Evolutionary conservation across 176 grass and related monocot species (phyloP), one percentile per base, ranked within the genome.

Genomic region (Aegilops speltoides): DNA sequence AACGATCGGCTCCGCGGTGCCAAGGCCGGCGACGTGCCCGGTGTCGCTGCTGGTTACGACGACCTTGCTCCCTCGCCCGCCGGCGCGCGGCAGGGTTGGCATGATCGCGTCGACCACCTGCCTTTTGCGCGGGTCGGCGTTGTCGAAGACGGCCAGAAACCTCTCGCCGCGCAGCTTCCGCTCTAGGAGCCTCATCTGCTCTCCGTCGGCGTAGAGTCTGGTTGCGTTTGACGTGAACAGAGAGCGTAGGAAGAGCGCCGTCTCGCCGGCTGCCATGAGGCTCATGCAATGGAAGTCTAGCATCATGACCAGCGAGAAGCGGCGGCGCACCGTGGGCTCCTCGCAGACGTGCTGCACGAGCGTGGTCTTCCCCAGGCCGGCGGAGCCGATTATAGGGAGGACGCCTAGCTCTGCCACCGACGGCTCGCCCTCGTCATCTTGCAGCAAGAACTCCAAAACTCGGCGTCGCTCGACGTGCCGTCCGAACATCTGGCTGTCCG

Each of bases 71-170:
- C 85, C 77, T 17, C 36, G 66, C 13, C 25, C 56, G 50, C 76
- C 52, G 12, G 65, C 52, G 48, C 52, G 67, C 13, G 56, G 67
- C 8, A 64, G 77, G 13, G 56, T 43, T 68, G 66, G 66, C 66
- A 73, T 80, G 85, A 86, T 86, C 24, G 25, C 77, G 34, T 86
- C 52, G 0, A 86, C 22, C 36, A 59, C 84, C n/a, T 28, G 76
- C 33, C 13, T 79, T 43, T 22, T 85, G 6, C 52, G 33, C 24
- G 4, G 0, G 84, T 86, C 52, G 8, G 79, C 84, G 50, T 71
- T 86, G 84, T 79, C 84, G 24, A 86, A 86, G 64, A 86, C 84
- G 17, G 34, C 64, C 17, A 86, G 34, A 19, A 86, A 69, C 76
- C 24, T 79, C 64, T 71, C 50, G 2, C 76, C 34, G 17, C 12